These are phyloP conservation scores for Trichophyton benhamiae DNA, from an alignment of 2,329 filamentous ascomycete species.

Conservation along the genomic window DNA sequence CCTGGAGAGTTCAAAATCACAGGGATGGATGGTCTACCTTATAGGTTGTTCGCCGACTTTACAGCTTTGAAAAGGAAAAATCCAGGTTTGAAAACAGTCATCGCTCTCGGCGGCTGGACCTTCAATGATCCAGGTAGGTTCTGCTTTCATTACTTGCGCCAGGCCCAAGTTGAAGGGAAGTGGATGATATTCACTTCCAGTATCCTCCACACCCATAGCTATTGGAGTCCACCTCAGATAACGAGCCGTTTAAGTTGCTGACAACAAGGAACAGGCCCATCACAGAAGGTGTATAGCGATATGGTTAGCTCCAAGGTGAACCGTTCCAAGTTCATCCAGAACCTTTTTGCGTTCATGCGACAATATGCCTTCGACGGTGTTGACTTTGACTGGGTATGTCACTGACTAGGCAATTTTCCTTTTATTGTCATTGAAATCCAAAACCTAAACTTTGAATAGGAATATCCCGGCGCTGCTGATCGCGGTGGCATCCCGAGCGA, in stretches of 20 bases:
- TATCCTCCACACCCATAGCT: too few species aligned
- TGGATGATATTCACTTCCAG: too few species aligned
- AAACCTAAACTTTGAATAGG: too few species aligned
- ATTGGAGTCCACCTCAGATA: too few species aligned
- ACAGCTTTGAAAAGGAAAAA: background rate
- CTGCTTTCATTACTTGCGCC: background rate
- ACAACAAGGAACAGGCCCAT: background rate
- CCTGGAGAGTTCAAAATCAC: too few species aligned
- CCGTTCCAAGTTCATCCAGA: slow-evolving; percentile 1
- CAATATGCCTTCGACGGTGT: slow-evolving; percentile 11
- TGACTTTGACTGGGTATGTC: slow-evolving; percentile 11
- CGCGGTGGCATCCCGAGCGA: background rate
- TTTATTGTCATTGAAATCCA: too few species aligned
- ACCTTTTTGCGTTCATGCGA: slow-evolving; percentile 6
- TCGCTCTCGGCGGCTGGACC: background rate
- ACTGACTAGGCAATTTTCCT: background rate
- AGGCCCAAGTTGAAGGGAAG: background rate
- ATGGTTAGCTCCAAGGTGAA: too few species aligned
- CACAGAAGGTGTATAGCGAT: background rate
- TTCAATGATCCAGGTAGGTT: background rate
- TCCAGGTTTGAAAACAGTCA: background rate
- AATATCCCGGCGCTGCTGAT: background rate
- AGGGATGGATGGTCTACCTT: background rate
- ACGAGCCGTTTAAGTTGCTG: too few species aligned
- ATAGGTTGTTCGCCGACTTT: background rate